Base-by-base conservation (phyloP, 139 green algal species). In the Chlorella sorokiniana region DNA sequence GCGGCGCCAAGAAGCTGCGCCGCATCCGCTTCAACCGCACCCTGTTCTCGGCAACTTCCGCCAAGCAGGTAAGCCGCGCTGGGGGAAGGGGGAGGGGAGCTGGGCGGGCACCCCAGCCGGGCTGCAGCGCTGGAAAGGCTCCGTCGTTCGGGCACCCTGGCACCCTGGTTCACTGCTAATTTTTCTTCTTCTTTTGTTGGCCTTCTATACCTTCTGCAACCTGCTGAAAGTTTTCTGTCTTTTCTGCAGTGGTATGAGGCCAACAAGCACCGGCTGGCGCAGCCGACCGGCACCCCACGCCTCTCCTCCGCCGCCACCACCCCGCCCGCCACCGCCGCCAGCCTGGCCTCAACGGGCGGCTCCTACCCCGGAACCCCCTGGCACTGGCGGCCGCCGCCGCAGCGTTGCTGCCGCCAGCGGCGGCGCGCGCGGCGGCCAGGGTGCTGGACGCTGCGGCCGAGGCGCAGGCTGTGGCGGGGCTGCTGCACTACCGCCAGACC, bases 21-120 rank as follows among this genome's bases (percentile, higher is more conserved):
- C 83, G 87, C 38, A 90, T 91, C 68, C 82, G 87, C 52, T 91
- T 91, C 82, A 84, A 63, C 38, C 74, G 82, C 23, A 56, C 82
- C 25, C 73, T 77, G 5, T 91, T 89, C 69, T 48, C 45, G 20
- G 80, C 77, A 20, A 82, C 77, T 25, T 54, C 37, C 9, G 87
- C 87, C 9, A 73, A 83, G 38, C 40, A 78, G 84, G 78, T 71
- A 48, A 7, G 52, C 14, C 10, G 25, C 4, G 61, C 25, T 27
- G 23, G 25, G 23, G 27, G 67, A 38, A 1, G 4, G 4, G 25
- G 1, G 5, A 20, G 25, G 37, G 41, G 23, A 38, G 59, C 22
- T 61, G 52, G 52, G 33, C 25, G 2, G 59, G 16, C 25, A 35
- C 35, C 25, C 20, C 23, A 27, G 18, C 9, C 3, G 25, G 25